phyloP scores from a whole-genome alignment of 2,329 filamentous ascomycete genomes.

The Stemphylium lycopersici region DNA sequence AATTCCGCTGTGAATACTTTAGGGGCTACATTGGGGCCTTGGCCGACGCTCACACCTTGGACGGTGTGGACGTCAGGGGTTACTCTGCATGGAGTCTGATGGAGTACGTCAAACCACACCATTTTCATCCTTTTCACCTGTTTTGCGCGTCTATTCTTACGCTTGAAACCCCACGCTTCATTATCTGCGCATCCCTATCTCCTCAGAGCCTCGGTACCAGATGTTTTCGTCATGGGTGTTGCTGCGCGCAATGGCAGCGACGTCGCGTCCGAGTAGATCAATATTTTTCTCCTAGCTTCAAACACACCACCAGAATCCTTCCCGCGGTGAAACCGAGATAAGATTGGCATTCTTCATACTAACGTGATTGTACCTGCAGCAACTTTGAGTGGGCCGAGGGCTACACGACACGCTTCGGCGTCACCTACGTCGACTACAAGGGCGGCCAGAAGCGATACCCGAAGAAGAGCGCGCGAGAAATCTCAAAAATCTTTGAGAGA shows the following conservation, averaged over 20 bases:
- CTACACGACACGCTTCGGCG: conserved; percentile 84
- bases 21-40: conserved; percentile 76
- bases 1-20: conserved; percentile 83
- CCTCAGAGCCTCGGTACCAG: not conserved
- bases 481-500: conserved; percentile 73
- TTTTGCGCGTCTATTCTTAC: conserved; percentile 1
- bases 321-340: not conserved
- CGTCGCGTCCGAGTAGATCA: not conserved
- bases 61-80: conserved; percentile 78
- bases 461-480: conserved; percentile 80
- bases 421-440: conserved; percentile 82
- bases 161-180: not conserved
- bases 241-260: not conserved
- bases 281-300: conserved; percentile 15
- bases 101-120: conserved; percentile 62
- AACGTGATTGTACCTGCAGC: conserved; percentile 46
- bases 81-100: conserved; percentile 89
- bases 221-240: conserved; percentile 1
- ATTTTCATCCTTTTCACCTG: conserved; percentile 14
- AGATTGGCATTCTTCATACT: conserved; percentile 2
- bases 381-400: conserved; percentile 95
- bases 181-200: not conserved
- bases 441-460: conserved; percentile 78
- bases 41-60: conserved; percentile 71
- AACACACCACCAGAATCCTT: conserved; percentile 10